Evolutionary conservation across 805 yeast species (phyloP), one percentile per base, ranked within the genome.

Genomic region (Pichia manshurica): DNA sequence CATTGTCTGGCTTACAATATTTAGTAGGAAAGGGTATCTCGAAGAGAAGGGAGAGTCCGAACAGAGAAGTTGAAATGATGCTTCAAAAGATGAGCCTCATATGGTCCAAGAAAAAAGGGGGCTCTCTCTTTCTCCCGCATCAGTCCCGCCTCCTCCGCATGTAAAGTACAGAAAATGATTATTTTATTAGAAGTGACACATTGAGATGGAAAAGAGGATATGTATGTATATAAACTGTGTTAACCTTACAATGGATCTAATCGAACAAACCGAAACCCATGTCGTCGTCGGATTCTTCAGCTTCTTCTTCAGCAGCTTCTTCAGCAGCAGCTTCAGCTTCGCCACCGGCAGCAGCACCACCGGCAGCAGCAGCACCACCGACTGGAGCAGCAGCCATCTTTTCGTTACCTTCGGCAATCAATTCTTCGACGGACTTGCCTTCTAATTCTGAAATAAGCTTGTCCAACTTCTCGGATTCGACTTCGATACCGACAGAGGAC

Each of bases 181-280:
- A 38, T 37, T 41, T 45, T 28, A 45, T 39, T 42, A 45, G 46
- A 48, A 45, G 46, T 44, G 53, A 42, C 46, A 41, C 42, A 45
- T 38, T 21, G 29, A 38, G 20, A 6, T 3, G 20, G 20, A 16
- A n/a, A 15, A 45, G 36, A 43, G 31, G 32, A 15, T 37, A 36
- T 31, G 13, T 38, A 28, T 13, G 20, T 17, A 22, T 17, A 36
- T 36, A 36, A 36, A 36, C 22, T 7, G 13, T 7, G 19, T n/a
- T 13, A 36, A 21, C 29, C 29, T 25, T 8, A 31, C 29, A 42
- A 25, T 21, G 43, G 37, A 46, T 25, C 80, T 93, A 93, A 82
- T 93, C 99, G 85, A 93, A 93, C 74, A 93, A 85, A 81, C 88
- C 88, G 82, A 83, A 80, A 63, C 89, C 89, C 87, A 82, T 82